A percentile compares a stretch with the other conserved stretches of the same genome.
Evolutionary conservation across 495 filamentous ascomycete genomes (phyloP).

Genomic region (Daldinia concentrica): DNA sequence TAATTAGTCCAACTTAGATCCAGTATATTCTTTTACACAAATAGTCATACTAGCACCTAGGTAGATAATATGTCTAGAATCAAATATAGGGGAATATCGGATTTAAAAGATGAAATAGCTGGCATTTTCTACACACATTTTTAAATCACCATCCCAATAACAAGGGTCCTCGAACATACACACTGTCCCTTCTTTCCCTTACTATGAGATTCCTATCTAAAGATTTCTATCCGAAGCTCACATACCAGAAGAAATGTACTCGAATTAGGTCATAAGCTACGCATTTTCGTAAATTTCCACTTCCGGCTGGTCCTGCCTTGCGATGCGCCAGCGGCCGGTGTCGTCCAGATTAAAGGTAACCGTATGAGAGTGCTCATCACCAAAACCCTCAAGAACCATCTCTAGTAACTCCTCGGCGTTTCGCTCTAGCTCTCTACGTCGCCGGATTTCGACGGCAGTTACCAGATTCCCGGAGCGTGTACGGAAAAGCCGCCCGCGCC

Average conservation of each 20-base stretch:
- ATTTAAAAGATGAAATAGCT: background rate
- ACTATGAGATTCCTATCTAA: background rate
- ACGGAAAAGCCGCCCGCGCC: constrained; percentile 37
- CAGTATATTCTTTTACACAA: background rate
- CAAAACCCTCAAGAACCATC: constrained; percentile 39
- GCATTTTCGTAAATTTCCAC: constrained; percentile 37
- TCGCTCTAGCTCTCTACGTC: constrained; percentile 30
- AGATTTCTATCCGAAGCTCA: background rate
- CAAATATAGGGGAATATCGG: background rate
- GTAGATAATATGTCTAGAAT: too few relatives aligned
- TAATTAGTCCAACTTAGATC: background rate
- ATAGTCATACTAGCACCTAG: background rate
- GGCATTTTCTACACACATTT: background rate
- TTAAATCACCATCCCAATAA: background rate
- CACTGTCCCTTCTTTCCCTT: background rate
- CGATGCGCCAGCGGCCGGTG: constrained; percentile 47
- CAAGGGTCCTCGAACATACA: too few relatives aligned
- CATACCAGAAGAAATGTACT: background rate
- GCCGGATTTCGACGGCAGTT: constrained; percentile 33
- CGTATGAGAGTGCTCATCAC: background rate
- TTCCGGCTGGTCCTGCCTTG: constrained; percentile 37
- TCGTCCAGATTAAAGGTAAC: constrained; percentile 34
- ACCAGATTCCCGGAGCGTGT: constrained; percentile 40
- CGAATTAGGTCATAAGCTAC: background rate
- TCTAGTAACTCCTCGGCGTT: constrained; percentile 35